Percentiles rank a stretch among this genome's conserved stretches.
phyloP scores from a whole-genome alignment of 768 basidiomycete species.

The Gloeopeniophorella convolvens region DNA sequence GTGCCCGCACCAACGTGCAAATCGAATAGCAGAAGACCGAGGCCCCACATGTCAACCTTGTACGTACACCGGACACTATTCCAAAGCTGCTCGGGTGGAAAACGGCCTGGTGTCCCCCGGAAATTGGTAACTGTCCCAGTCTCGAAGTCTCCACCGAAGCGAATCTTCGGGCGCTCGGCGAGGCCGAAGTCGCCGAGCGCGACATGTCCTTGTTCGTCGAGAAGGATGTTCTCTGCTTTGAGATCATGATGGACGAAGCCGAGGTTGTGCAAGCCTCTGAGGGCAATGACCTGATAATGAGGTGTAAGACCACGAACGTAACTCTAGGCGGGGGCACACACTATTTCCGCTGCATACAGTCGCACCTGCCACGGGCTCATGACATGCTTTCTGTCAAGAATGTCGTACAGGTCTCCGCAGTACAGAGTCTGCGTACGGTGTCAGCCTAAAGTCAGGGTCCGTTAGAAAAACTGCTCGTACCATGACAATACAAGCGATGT shows the following conservation, averaged over 20 bases:
- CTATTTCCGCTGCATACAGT: neutral
- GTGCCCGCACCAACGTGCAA: neutral
- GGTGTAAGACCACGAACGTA: neutral
- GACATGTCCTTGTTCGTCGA: neutral
- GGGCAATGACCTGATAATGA: constrained; percentile 2
- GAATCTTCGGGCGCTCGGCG: neutral
- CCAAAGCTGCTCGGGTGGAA: neutral
- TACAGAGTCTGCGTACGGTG: neutral
- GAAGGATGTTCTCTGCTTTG: constrained; percentile 7
- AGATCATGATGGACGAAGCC: constrained; percentile 10
- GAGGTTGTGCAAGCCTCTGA: neutral
- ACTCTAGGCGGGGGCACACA: neutral
- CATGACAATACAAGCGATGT: neutral
- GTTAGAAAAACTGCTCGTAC: neutral
- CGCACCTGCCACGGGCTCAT: neutral
- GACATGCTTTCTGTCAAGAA: neutral
- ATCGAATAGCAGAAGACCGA: neutral
- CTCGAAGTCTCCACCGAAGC: neutral
- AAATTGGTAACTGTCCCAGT: too few species aligned
- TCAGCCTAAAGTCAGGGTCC: neutral
- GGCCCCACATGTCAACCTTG: neutral
- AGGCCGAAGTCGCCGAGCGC: constrained; percentile 5
- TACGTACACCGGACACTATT: neutral
- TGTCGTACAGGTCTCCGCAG: neutral
- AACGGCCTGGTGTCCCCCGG: neutral